Percentiles rank a stretch among this genome's conserved stretches.
Conservation (phyloP, 1,284 basidiomycete species). For the Cryptococcus sp. region DNA sequence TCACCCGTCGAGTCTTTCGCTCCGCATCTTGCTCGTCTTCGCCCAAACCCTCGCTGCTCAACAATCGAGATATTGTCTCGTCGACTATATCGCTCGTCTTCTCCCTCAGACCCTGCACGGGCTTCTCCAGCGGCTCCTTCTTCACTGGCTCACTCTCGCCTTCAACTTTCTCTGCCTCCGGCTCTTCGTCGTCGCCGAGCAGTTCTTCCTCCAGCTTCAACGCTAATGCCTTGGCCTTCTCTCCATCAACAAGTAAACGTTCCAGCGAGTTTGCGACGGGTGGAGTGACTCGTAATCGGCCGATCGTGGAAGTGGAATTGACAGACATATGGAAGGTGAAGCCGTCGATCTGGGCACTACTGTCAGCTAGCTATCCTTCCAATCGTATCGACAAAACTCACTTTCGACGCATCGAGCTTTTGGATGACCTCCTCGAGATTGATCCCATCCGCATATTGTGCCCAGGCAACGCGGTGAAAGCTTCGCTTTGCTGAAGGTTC, state of each 20-base stretch:
- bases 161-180: constrained; percentile 27
- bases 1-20: constrained; percentile 33
- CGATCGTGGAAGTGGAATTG: constrained; percentile 74
- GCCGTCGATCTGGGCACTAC: constrained; percentile 72
- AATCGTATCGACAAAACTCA: constrained; percentile 42
- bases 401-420: constrained; percentile 80
- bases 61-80: constrained; percentile 35
- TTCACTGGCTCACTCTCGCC: constrained; percentile 11
- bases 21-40: constrained; percentile 38
- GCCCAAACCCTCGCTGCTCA: constrained; percentile 32
- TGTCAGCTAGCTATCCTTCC: not conserved
- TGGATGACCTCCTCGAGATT: constrained; percentile 73
- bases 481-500: constrained; percentile 86
- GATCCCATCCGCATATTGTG: constrained; percentile 77
- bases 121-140: constrained; percentile 15
- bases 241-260: constrained; percentile 74
- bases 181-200: constrained; percentile 54
- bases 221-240: constrained; percentile 70
- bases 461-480: constrained; percentile 89
- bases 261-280: constrained; percentile 75
- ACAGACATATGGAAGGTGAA: constrained; percentile 88
- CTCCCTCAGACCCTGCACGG: constrained; percentile 30
- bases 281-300: constrained; percentile 74
- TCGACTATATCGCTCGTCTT: constrained; percentile 47
- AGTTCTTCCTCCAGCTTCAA: constrained; percentile 67